Evolutionary conservation across 2,329 filamentous ascomycete genomes (phyloP).

Genomic region (Penicillium aurantiogriseum): DNA sequence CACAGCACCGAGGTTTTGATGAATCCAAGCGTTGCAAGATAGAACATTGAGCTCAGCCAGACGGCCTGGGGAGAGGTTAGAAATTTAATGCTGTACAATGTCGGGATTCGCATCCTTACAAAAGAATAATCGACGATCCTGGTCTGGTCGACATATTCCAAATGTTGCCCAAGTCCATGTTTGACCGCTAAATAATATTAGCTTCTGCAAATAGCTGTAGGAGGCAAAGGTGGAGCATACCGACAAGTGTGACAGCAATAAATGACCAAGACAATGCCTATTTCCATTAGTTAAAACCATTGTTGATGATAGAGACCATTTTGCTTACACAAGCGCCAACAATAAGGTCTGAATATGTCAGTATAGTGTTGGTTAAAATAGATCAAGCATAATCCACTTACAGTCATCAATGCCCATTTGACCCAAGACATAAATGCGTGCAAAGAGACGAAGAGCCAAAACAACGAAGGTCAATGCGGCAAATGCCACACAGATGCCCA

Average conservation of each 20-base stretch:
- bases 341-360: constrained; percentile 29
- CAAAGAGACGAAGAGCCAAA: constrained; percentile 40
- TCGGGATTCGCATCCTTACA: constrained; percentile 7
- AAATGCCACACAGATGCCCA: constrained; percentile 39
- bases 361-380: not conserved
- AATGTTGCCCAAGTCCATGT: constrained; percentile 22
- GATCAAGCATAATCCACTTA: constrained; percentile 12
- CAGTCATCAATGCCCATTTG: constrained; percentile 34
- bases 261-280: constrained; percentile 39
- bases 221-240: constrained; percentile 20
- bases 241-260: constrained; percentile 35
- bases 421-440: constrained; percentile 40
- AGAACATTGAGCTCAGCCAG: constrained; percentile 52
- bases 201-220: not conserved
- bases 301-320: not conserved
- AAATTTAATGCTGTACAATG: not conserved
- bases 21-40: constrained; percentile 48
- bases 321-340: constrained; percentile 31
- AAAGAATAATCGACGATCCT: constrained; percentile 19
- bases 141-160: constrained; percentile 9
- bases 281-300: not conserved
- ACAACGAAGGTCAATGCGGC: constrained; percentile 40
- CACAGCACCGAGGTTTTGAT: constrained; percentile 50
- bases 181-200: constrained; percentile 18
- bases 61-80: constrained; percentile 34